These are phyloP conservation scores for Solanum piurae DNA, from an alignment of 257 asterid genomes.

Conservation along the genomic window DNA sequence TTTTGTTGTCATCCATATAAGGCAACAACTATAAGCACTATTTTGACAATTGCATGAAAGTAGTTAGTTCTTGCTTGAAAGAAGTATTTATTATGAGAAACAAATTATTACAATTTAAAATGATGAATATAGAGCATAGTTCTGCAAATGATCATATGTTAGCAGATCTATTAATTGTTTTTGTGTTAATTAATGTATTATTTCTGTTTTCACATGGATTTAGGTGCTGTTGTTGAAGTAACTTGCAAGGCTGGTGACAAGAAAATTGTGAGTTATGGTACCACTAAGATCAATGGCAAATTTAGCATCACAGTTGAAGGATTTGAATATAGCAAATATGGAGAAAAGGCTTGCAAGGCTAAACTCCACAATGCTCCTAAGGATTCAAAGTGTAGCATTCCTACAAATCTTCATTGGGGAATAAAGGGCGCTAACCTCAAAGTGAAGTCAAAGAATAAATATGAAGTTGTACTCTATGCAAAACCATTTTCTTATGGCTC, in stretches of 20 bases:
- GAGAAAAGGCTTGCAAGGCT: not conserved
- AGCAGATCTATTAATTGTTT: not conserved
- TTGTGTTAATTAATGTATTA: not conserved
- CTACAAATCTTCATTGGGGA: slow-evolving; percentile 44
- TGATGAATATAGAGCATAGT: not conserved
- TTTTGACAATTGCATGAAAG: not conserved
- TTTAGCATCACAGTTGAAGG: slow-evolving; percentile 36
- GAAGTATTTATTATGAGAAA: not conserved
- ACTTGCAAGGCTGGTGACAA: slow-evolving; percentile 10
- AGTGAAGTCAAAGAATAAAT: slow-evolving; percentile 43
- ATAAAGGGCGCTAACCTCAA: slow-evolving; percentile 37
- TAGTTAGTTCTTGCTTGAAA: not conserved
- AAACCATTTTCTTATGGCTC: slow-evolving; percentile 58
- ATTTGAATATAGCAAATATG: not conserved
- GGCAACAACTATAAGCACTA: not conserved
- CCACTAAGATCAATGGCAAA: slow-evolving; percentile 56
- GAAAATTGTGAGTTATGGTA: slow-evolving; percentile 47
- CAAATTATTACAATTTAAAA: not conserved
- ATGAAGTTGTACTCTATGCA: slow-evolving; percentile 59
- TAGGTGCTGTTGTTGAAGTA: slow-evolving; percentile 67
- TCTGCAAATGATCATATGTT: not conserved
- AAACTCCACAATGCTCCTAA: slow-evolving; percentile 26
- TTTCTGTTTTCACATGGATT: not conserved
- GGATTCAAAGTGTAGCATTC: slow-evolving; percentile 42
- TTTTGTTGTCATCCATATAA: not conserved